Evolutionary conservation across 2,329 filamentous ascomycete genomes (phyloP).

Genomic region (Botrytis byssoidea): DNA sequence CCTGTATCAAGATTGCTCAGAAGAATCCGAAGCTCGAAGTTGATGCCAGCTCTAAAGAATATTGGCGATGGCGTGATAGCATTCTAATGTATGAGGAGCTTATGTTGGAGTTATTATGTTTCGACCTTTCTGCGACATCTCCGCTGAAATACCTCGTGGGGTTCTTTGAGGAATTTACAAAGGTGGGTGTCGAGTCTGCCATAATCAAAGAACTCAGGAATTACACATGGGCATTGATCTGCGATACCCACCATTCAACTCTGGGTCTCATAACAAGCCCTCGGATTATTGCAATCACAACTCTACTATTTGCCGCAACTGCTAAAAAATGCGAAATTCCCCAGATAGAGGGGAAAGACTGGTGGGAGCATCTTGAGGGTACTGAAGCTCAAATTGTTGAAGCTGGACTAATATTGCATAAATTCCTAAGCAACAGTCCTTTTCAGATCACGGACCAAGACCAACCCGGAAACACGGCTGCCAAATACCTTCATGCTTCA

Average conservation of each 20-base stretch:
- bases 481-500: conserved; percentile 20
- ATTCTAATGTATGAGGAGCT: conserved; percentile 91
- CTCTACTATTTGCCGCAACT: conserved; percentile 82
- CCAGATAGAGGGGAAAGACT: conserved; percentile 71
- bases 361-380: conserved; percentile 82
- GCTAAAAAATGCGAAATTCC: conserved; percentile 70
- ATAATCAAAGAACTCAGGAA: conserved; percentile 68
- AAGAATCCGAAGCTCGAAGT: conserved; percentile 88
- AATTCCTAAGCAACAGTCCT: conserved; percentile 64
- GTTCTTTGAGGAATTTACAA: conserved; percentile 68
- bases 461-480: conserved; percentile 7
- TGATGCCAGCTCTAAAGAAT: conserved; percentile 97
- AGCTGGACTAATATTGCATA: conserved; percentile 74
- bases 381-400: conserved; percentile 66
- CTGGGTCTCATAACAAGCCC: conserved; percentile 79
- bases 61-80: conserved; percentile 95
- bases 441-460: conserved; percentile 25
- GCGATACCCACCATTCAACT: conserved; percentile 81
- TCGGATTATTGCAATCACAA: conserved; percentile 77
- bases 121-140: conserved; percentile 87
- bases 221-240: conserved; percentile 89
- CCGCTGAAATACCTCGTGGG: conserved; percentile 84
- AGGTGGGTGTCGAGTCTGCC: conserved; percentile 61
- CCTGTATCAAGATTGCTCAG: conserved; percentile 90
- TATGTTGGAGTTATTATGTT: conserved; percentile 87